Evolutionary conservation across 345 rosid genomes (phyloP).

Genomic region (Aquilaria malaccensis): DNA sequence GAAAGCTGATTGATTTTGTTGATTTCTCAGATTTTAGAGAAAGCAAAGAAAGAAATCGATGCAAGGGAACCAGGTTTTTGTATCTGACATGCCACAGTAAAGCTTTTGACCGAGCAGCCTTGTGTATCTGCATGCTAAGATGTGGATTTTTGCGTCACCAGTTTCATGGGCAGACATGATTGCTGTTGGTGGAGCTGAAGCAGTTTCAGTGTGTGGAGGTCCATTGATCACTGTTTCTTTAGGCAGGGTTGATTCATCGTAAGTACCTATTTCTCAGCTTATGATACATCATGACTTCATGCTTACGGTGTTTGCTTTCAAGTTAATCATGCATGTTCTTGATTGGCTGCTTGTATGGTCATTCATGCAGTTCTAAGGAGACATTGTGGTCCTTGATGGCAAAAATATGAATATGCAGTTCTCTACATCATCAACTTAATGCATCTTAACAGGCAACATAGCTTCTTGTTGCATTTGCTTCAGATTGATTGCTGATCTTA

Average conservation of each 20-base stretch:
- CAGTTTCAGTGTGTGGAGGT: constrained; percentile 88
- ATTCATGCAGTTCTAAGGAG: too few species aligned
- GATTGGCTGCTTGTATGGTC: too few species aligned
- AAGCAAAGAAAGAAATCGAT: constrained; percentile 72
- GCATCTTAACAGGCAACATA: neutral
- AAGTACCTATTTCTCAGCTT: constrained; percentile 23
- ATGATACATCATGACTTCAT: neutral
- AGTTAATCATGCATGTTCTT: neutral
- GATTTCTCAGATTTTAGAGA: constrained; percentile 58
- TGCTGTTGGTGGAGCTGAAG: constrained; percentile 85
- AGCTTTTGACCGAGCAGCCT: constrained; percentile 10
- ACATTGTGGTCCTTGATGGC: neutral
- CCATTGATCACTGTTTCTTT: constrained; percentile 58
- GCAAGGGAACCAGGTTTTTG: constrained; percentile 50
- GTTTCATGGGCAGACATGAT: constrained; percentile 98
- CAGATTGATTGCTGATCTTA: neutral
- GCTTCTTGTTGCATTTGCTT: neutral
- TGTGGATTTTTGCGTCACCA: constrained; percentile 27
- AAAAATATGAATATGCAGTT: neutral
- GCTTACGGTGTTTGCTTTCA: neutral
- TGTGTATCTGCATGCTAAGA: constrained; percentile 15
- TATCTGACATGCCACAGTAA: constrained; percentile 13
- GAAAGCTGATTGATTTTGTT: constrained; percentile 7
- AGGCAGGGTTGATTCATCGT: constrained; percentile 77
- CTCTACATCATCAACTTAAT: neutral